Base-by-base conservation (phyloP, 1,284 basidiomycete species). In the Irpex sp. region DNA sequence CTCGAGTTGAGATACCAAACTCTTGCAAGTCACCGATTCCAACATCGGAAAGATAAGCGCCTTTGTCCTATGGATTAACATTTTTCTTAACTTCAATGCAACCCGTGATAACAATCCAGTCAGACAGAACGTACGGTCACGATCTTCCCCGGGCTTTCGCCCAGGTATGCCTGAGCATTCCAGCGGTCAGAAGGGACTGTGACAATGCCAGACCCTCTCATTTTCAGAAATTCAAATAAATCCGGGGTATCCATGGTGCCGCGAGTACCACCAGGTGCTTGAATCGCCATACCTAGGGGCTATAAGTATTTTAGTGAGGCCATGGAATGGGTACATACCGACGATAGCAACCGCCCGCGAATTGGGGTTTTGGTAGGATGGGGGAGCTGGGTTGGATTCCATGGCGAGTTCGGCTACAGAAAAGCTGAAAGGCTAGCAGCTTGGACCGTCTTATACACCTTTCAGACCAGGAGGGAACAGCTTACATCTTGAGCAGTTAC, bases 1-100 rank as follows among this genome's bases (percentile, higher is more conserved):
- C 75, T 44, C 66, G 69, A 1, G 69, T 61, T 15, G 69, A 72
- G 48, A 75, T 76, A 52, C 74, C 74, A 37, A 77, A 77, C 56
- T 76, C 75, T 8, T 74, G 65, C 21, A 64, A 63, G 36, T 76
- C 75, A 52, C 72, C 72, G 56, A 70, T 64, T 52, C 72, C 69
- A 15, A 75, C 65, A 7, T 69, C 73, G n/a, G 65, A 68, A 40
- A 75, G 68, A 54, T 76, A 76, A 5, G 68, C 74, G n/a, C 68
- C 64, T 34, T 75, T 75, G 17, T 68, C 68, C 63, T 64, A 26
- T 4, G 26, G 26, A 26, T 26, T 26, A 26, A 26, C 26, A 26
- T 26, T 26, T 26, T 26, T 26, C 26, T 26, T 26, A 26, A 26
- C 26, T 2, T 26, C 26, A 26, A 26, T 26, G 26, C 26, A 26